phyloP scores from a whole-genome alignment of 441 rosid genomes.

The Bocquillonia castaneifolia region DNA sequence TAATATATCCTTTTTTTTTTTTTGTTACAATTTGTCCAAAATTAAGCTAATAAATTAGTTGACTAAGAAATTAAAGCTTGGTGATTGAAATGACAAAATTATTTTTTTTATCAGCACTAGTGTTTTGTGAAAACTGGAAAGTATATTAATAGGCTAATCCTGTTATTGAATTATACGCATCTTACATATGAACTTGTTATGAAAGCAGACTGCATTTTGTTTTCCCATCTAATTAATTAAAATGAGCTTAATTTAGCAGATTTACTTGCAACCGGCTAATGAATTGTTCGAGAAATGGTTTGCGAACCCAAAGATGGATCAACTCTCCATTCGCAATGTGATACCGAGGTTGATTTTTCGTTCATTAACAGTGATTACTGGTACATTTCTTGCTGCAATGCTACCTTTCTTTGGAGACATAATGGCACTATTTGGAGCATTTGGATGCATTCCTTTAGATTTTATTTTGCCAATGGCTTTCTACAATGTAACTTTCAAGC shows the following conservation, averaged over 20 bases:
- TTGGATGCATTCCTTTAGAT: slow-evolving; percentile 51
- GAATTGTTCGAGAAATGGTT: slow-evolving; percentile 44
- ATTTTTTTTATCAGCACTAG: too few relatives aligned
- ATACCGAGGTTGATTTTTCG: slow-evolving; percentile 40
- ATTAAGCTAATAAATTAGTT: too few relatives aligned
- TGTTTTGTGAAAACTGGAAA: too few relatives aligned
- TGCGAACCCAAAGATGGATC: slow-evolving; percentile 37
- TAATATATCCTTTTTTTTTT: too few relatives aligned
- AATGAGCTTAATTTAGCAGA: slow-evolving; percentile 34
- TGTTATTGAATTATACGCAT: too few relatives aligned
- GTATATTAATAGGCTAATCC: too few relatives aligned
- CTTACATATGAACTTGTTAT: too few relatives aligned
- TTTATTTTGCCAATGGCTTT: slow-evolving; percentile 46
- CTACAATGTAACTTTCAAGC: slow-evolving; percentile 45
- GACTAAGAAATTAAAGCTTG: too few relatives aligned
- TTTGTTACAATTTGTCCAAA: too few relatives aligned
- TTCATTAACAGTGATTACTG: slow-evolving; percentile 32
- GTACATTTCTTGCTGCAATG: slow-evolving; percentile 36
- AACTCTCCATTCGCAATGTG: slow-evolving; percentile 40
- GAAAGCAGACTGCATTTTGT: too few relatives aligned
- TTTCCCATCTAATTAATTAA: too few relatives aligned
- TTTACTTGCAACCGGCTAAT: slow-evolving; percentile 49
- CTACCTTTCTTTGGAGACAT: slow-evolving; percentile 67
- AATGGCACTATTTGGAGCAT: slow-evolving; percentile 49
- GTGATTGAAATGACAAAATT: too few relatives aligned